phyloP scores from a whole-genome alignment of 202 grass and related monocot species.

The Elaeis oleifera region DNA sequence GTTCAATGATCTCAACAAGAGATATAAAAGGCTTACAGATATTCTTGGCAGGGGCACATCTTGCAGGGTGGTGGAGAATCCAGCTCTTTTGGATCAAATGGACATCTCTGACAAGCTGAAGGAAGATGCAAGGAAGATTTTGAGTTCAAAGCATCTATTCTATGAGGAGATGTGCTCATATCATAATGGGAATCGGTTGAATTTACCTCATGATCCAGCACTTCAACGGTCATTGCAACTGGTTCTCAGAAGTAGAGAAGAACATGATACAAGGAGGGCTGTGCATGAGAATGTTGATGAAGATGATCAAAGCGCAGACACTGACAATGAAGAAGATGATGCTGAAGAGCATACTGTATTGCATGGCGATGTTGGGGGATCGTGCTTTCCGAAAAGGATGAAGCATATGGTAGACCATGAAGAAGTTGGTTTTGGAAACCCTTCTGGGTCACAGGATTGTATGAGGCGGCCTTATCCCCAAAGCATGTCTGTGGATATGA shows the following conservation, averaged over 20 bases:
- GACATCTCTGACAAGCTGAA: slow-evolving; percentile 70
- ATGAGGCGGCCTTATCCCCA: slow-evolving; percentile 24
- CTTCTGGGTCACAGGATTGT: slow-evolving; percentile 31
- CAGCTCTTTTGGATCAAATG: slow-evolving; percentile 59
- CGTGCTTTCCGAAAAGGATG: slow-evolving; percentile 50
- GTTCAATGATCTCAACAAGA: slow-evolving; percentile 92
- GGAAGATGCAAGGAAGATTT: slow-evolving; percentile 74
- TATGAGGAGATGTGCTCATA: slow-evolving; percentile 95
- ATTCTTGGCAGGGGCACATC: slow-evolving; percentile 72
- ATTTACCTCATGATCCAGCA: slow-evolving; percentile 59
- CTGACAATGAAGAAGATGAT: slow-evolving; percentile 58
- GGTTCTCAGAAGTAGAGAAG: slow-evolving; percentile 68
- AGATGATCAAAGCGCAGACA: slow-evolving; percentile 55
- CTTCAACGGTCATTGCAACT: slow-evolving; percentile 68
- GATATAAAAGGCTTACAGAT: slow-evolving; percentile 79
- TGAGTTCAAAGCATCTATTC: slow-evolving; percentile 86
- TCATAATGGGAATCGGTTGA: slow-evolving; percentile 72
- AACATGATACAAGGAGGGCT: slow-evolving; percentile 35
- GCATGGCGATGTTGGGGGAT: slow-evolving; percentile 20
- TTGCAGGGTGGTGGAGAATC: slow-evolving; percentile 65
- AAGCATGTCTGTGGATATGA: slow-evolving; percentile 42
- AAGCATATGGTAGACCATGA: slow-evolving; percentile 24
- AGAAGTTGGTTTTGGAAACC: slow-evolving; percentile 37
- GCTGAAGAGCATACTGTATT: slow-evolving; percentile 34
- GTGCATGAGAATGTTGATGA: slow-evolving; percentile 48